Base-by-base conservation (phyloP, 306 rosid genomes). In the Lotus japonicus region DNA sequence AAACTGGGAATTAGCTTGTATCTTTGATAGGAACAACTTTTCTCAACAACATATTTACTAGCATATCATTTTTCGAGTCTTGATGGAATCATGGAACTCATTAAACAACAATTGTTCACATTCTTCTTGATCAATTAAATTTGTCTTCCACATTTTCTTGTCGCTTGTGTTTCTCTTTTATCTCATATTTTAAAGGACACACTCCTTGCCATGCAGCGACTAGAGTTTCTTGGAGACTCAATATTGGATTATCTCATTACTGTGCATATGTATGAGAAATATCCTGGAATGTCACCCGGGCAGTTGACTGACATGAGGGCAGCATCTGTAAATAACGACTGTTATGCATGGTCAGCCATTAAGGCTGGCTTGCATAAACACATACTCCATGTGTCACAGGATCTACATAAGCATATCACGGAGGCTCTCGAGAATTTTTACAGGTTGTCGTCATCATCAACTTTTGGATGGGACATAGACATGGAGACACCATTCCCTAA, bases 221-320 rank as follows among this genome's bases (percentile, higher is more conserved):
- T 92, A 43, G 94, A 90, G 80, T 92, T 88, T 71, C 86, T 90
- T 5, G 97, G 97, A 44, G 98, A 90, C 64, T 62, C 96, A 0
- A 88, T 86, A 2, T 57, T 92, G 45, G 97, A 92, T 78, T 86
- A 83, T 69, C 85, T 86, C 2, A 65, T 92, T 11, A 92, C 94
- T 0, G n/a, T 53, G 77, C 81, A 88, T 84, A 46, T 90, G 68
- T 83, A 79, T 66, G 0, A 75, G 5, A 71, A 80, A 73, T 79
- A 88, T 80, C 97, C 92, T 1, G 87, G 84, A 53, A 41, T 88
- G 76, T 78, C 98, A 13, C 97, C 91, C 0, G 89, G 80, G 59
- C 51, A 74, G 58, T 80, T 92, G 52, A 92, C 96, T 10, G 94
- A 89, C 75, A 71, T 88, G 95, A 86, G 98, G 64, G 39, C 97